These are phyloP conservation scores for Trametes cubensis DNA, from an alignment of 768 basidiomycete species.

Conservation along the genomic window DNA sequence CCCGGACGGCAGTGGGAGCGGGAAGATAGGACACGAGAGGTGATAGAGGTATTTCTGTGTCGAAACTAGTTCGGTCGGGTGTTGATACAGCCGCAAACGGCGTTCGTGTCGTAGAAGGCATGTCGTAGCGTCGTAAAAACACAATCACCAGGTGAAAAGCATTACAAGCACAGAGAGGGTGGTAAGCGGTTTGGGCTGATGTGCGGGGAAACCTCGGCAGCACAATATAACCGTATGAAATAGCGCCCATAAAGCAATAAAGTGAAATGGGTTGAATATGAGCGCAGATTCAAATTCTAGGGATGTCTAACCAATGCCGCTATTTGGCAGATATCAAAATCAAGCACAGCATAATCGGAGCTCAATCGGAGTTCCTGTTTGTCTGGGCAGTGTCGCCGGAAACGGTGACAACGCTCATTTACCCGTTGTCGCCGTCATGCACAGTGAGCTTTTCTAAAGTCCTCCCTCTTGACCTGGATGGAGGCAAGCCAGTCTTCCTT, in stretches of 20 bases:
- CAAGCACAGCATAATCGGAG: conserved; percentile 8
- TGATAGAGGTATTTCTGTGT: conserved; percentile 8
- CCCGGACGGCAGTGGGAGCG: background rate
- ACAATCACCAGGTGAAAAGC: background rate
- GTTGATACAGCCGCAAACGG: conserved; percentile 9
- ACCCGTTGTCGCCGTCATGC: conserved; percentile 25
- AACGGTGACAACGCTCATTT: conserved; percentile 13
- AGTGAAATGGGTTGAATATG: no score
- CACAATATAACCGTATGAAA: background rate
- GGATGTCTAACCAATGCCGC: background rate
- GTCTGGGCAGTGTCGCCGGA: conserved; percentile 1
- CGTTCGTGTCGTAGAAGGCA: conserved; percentile 11
- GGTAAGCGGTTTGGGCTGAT: no score
- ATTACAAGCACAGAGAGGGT: background rate
- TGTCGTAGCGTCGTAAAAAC: background rate
- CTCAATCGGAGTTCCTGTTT: conserved; percentile 2
- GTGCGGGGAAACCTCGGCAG: background rate
- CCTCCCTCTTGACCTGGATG: conserved; percentile 21
- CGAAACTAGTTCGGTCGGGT: conserved; percentile 12
- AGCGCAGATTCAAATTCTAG: background rate
- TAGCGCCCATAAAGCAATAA: background rate
- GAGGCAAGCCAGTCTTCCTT: conserved; percentile 19
- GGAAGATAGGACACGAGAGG: conserved; percentile 16
- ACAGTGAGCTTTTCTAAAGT: conserved; percentile 15
- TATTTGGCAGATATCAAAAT: background rate